Evolutionary conservation across 2,329 filamentous ascomycete species (phyloP).

Genomic region (Fusarium nygamai): DNA sequence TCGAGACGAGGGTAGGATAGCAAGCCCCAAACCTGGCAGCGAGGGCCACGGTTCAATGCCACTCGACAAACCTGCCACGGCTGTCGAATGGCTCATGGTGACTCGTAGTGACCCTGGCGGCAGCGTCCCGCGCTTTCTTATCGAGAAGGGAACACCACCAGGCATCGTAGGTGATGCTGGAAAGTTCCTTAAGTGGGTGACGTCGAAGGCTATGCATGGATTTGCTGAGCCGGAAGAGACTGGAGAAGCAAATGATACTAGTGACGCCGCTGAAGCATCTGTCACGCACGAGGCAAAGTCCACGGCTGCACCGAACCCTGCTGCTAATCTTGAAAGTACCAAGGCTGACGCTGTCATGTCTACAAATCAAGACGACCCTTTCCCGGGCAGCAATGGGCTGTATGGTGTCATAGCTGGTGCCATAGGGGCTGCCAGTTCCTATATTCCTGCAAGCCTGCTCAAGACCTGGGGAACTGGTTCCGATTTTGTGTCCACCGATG

Average conservation of each 20-base stretch:
- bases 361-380: constrained; percentile 42
- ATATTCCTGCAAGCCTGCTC: constrained; percentile 52
- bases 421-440: constrained; percentile 60
- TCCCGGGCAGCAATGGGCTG: constrained; percentile 57
- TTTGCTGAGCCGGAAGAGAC: constrained; percentile 41
- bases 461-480: constrained; percentile 44
- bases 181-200: constrained; percentile 83
- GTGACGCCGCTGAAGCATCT: constrained; percentile 2
- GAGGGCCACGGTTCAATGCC: constrained; percentile 23
- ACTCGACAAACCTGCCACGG: constrained; percentile 49
- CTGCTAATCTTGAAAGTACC: constrained; percentile 45
- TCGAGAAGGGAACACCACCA: constrained; percentile 86
- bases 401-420: constrained; percentile 66
- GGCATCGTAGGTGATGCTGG: constrained; percentile 82
- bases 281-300: background rate
- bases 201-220: constrained; percentile 51
- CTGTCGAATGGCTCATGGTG: constrained; percentile 91
- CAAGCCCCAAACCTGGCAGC: constrained; percentile 19
- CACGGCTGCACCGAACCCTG: background rate
- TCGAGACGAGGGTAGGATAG: constrained; percentile 42
- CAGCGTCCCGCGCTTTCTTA: constrained; percentile 87
- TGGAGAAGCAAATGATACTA: constrained; percentile 5
- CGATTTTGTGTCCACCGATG: constrained; percentile 41
- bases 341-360: constrained; percentile 39
- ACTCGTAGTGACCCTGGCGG: constrained; percentile 90